Conservation (phyloP, 306 rosid species). For the Lathyrus aphaca region DNA sequence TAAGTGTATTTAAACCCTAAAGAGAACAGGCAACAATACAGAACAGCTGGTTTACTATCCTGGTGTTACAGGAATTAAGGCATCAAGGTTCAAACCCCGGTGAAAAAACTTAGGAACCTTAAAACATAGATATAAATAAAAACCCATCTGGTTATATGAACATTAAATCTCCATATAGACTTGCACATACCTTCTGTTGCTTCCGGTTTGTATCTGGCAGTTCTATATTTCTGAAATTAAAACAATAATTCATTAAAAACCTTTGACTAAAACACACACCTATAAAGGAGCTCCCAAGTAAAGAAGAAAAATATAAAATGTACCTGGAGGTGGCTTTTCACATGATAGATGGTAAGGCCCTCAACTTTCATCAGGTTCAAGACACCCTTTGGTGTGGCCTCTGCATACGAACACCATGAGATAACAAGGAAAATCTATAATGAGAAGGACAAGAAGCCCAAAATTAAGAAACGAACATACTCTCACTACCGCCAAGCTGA, state of each 20-base stretch:
- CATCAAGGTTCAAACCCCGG: background rate
- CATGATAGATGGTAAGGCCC: constrained; percentile 93
- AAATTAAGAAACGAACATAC: constrained; percentile 52
- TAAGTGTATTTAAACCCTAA: constrained; percentile 28
- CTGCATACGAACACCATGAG: constrained; percentile 50
- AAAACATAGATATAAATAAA: background rate
- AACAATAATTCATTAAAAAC: constrained; percentile 24
- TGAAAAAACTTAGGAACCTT: constrained; percentile 1
- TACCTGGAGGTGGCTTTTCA: constrained; percentile 97
- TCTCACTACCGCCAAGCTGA: constrained; percentile 89
- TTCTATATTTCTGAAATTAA: constrained; percentile 83
- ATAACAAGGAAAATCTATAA: constrained; percentile 9
- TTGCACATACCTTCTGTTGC: constrained; percentile 70
- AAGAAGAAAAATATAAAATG: constrained; percentile 32
- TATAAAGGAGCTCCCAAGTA: constrained; percentile 12
- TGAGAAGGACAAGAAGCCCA: constrained; percentile 12
- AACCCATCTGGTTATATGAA: constrained; percentile 31
- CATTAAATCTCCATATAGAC: constrained; percentile 30
- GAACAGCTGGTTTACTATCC: background rate
- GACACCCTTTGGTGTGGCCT: constrained; percentile 98
- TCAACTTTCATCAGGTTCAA: constrained; percentile 83
- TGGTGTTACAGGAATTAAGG: background rate
- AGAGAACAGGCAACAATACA: constrained; percentile 12
- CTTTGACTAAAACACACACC: background rate
- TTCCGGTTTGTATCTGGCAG: constrained; percentile 92